Evolutionary conservation across 257 asterid genomes (phyloP).

Genomic region (Plantago elongata): DNA sequence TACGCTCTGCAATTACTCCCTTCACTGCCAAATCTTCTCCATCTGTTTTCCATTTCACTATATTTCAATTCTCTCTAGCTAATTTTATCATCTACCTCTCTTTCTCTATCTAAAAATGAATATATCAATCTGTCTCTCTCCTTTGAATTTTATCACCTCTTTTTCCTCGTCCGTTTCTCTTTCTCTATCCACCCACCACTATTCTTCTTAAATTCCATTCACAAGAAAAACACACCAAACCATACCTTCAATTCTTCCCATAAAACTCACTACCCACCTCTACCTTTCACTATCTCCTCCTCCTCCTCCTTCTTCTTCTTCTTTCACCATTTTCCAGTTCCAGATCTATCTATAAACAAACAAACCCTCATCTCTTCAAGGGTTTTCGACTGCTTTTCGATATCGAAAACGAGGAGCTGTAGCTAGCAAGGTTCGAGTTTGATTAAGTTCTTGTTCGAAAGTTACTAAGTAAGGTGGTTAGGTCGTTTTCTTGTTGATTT

Average conservation of each 20-base stretch:
- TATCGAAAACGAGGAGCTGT: no score
- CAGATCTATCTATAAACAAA: conserved; percentile 42
- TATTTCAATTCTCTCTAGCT: neutral
- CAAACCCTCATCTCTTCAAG: no score
- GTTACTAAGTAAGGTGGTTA: no score
- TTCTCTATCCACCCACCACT: conserved; percentile 11
- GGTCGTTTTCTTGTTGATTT: conserved; percentile 1
- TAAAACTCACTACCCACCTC: neutral
- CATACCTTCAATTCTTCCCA: conserved; percentile 6
- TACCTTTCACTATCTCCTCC: neutral
- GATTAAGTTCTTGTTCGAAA: no score
- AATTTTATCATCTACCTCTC: no score
- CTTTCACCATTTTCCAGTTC: conserved; percentile 9
- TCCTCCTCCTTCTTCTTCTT: conserved; percentile 7
- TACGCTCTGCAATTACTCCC: conserved; percentile 55
- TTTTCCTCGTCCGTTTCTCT: conserved; percentile 6
- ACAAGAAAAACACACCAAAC: conserved; percentile 47
- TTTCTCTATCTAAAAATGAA: no score
- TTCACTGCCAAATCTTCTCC: conserved; percentile 33
- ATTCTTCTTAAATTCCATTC: conserved; percentile 67
- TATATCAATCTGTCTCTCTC: neutral
- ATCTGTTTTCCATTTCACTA: conserved; percentile 4
- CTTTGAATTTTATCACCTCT: conserved; percentile 8
- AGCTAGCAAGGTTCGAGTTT: no score
- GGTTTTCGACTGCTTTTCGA: no score